Evolutionary conservation across 257 asterid genomes (phyloP).

Genomic region (Anisodus tanguticus): DNA sequence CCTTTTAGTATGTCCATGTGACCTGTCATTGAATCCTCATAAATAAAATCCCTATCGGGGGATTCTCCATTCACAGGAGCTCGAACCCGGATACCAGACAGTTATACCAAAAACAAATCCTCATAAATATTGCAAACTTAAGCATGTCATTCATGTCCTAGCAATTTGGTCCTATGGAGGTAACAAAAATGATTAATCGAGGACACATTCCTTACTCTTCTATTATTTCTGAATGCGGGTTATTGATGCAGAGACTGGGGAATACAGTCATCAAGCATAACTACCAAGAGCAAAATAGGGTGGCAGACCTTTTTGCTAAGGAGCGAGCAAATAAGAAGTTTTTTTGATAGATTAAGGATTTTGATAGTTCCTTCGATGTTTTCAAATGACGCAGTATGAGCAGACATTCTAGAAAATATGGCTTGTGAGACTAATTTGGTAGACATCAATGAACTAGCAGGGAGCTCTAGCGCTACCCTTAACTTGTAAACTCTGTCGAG

Average conservation of each 20-base stretch:
- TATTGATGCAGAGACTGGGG: neutral
- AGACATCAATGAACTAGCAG: neutral
- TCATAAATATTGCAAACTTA: neutral
- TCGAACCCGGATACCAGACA: neutral
- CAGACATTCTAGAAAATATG: neutral
- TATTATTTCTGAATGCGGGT: neutral
- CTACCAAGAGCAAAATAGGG: neutral
- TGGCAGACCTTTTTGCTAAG: neutral
- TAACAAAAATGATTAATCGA: neutral
- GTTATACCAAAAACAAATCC: neutral
- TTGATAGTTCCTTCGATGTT: too few species aligned
- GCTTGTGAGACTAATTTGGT: neutral
- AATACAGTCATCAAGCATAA: neutral
- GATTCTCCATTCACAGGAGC: too few species aligned
- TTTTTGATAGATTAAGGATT: neutral
- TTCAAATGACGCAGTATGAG: neutral
- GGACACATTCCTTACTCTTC: neutral
- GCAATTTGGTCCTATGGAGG: neutral
- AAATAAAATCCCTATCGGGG: neutral
- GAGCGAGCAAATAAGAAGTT: too few species aligned
- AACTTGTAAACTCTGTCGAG: neutral
- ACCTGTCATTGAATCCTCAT: neutral
- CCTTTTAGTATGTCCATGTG: conserved; percentile 14
- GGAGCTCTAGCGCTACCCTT: neutral
- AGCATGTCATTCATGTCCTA: neutral